A percentile compares a stretch with the other conserved stretches of the same genome.
Conservation (phyloP, 1,284 basidiomycete genomes). For the Ganoderma boninense region DNA sequence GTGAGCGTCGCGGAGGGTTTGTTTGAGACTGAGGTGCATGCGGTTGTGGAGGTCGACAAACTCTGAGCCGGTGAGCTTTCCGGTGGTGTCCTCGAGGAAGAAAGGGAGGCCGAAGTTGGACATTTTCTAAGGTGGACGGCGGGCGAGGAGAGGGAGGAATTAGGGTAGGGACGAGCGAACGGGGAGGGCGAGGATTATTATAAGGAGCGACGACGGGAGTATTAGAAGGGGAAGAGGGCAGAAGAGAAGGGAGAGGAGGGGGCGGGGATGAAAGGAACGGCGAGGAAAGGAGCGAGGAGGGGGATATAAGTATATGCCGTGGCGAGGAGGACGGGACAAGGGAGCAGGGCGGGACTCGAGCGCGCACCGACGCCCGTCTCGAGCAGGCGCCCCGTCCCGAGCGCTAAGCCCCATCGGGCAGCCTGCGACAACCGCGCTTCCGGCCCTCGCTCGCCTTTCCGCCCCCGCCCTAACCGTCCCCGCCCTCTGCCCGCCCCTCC, state of each 20-base stretch:
- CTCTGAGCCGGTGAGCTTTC: slow-evolving; percentile 58
- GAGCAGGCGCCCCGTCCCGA: no score
- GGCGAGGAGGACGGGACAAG: not conserved
- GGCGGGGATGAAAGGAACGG: not conserved
- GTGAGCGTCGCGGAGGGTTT: slow-evolving; percentile 50
- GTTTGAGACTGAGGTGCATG: slow-evolving; percentile 56
- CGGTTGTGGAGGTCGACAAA: slow-evolving; percentile 71
- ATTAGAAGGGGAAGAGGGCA: not conserved
- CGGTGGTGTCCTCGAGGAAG: slow-evolving; percentile 70
- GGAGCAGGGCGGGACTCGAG: not conserved
- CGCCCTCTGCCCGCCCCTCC: not conserved
- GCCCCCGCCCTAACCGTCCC: not conserved
- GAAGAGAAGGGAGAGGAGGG: slow-evolving; percentile 2
- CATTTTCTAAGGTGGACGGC: slow-evolving; percentile 37
- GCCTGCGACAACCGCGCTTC: not conserved
- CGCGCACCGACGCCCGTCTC: not conserved
- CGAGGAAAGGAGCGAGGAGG: not conserved
- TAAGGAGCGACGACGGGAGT: slow-evolving; percentile 6
- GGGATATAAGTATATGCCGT: not conserved
- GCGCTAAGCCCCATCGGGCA: not conserved
- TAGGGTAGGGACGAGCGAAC: not conserved
- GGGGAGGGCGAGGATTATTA: slow-evolving; percentile 12
- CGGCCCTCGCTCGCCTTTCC: not conserved
- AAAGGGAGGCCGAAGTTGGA: slow-evolving; percentile 62
- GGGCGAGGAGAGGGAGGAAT: not conserved